Evolutionary conservation across 2,329 filamentous ascomycete species (phyloP).

Genomic region (Dothistroma septosporum): DNA sequence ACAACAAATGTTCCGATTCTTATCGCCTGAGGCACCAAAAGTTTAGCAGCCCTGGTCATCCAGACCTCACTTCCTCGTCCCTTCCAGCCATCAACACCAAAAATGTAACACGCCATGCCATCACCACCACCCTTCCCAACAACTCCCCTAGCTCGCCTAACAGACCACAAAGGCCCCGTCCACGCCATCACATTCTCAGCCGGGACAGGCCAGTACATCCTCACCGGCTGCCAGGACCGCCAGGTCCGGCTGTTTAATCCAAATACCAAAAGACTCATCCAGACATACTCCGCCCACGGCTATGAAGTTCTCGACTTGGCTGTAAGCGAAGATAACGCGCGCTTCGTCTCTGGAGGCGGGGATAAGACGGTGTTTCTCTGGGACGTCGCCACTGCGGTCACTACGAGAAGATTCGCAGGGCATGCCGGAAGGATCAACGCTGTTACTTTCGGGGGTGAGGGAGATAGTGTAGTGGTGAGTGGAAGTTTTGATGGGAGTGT

Average conservation of each 20-base stretch:
- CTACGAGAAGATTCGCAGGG: constrained; percentile 67
- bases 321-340: constrained; percentile 70
- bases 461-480: constrained; percentile 64
- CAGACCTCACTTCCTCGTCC: not conserved
- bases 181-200: constrained; percentile 50
- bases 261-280: constrained; percentile 58
- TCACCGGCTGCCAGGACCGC: constrained; percentile 83
- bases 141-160: constrained; percentile 21
- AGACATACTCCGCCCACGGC: constrained; percentile 83
- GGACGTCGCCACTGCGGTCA: constrained; percentile 81
- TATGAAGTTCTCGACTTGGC: constrained; percentile 84
- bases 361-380: constrained; percentile 90
- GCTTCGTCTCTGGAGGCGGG: constrained; percentile 81
- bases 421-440: constrained; percentile 69
- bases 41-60: not conserved
- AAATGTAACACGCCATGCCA: constrained; percentile 9
- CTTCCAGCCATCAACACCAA: not conserved
- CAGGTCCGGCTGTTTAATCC: constrained; percentile 84
- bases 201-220: constrained; percentile 53
- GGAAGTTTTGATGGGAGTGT: constrained; percentile 73
- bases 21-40: not conserved
- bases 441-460: constrained; percentile 70
- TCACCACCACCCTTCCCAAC: constrained; percentile 23
- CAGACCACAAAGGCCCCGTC: constrained; percentile 37
- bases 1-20: not conserved